phyloP scores from a whole-genome alignment of 2,329 filamentous ascomycete species.

The Colletotrichum nymphaeae region DNA sequence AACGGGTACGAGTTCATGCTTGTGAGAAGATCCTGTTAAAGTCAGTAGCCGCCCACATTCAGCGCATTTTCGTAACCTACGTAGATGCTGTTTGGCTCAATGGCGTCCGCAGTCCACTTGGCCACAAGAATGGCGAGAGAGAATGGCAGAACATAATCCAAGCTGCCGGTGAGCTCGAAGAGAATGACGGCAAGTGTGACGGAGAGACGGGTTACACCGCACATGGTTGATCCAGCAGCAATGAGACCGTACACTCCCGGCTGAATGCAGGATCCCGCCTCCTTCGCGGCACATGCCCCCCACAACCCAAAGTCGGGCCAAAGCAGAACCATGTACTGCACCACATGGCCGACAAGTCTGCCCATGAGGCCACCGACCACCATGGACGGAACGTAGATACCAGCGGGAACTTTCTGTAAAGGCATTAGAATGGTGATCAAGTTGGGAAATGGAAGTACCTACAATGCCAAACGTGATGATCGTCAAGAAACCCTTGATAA shows the following conservation, averaged over 20 bases:
- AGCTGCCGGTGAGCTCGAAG: slow-evolving; percentile 93
- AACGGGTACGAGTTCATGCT: slow-evolving; percentile 98
- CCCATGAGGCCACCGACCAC: slow-evolving; percentile 95
- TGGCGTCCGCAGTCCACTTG: slow-evolving; percentile 98
- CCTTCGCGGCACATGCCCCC: slow-evolving; percentile 75
- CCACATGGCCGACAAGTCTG: slow-evolving; percentile 84
- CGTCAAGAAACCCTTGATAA: slow-evolving; percentile 91
- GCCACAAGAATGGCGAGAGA: slow-evolving; percentile 90
- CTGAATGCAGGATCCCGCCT: slow-evolving; percentile 86
- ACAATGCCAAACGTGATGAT: slow-evolving; percentile 91
- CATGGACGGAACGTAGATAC: slow-evolving; percentile 99
- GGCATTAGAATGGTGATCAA: slow-evolving; percentile 34
- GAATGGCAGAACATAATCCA: slow-evolving; percentile 96
- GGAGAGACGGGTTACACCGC: slow-evolving; percentile 91
- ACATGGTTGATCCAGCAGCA: slow-evolving; percentile 97
- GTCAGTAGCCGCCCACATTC: slow-evolving; percentile 32
- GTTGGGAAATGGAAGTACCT: slow-evolving; percentile 44
- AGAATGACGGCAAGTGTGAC: slow-evolving; percentile 95
- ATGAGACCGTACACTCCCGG: slow-evolving; percentile 97
- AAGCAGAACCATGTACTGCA: slow-evolving; percentile 83
- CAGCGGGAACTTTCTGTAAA: slow-evolving; percentile 84
- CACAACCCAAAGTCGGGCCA: slow-evolving; percentile 81
- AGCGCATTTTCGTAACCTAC: slow-evolving; percentile 54
- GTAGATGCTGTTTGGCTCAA: slow-evolving; percentile 95
- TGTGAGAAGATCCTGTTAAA: slow-evolving; percentile 80